Conservation (phyloP, 2,329 filamentous ascomycete species). For the Fusarium buxicola region DNA sequence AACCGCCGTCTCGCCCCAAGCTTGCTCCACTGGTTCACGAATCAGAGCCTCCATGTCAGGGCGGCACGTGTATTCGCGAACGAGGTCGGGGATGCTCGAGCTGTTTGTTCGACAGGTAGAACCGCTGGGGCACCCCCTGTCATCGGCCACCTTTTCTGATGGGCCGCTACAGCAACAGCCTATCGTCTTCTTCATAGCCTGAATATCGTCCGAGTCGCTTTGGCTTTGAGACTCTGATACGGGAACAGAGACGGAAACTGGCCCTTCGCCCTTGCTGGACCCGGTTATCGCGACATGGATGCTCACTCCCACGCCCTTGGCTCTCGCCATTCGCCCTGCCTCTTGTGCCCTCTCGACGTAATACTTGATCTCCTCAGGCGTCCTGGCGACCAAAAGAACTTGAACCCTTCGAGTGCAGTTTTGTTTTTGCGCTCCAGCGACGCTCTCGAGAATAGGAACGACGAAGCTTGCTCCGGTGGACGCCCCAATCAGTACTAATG, state of each 20-base stretch:
- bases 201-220: slow-evolving; percentile 38
- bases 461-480: slow-evolving; percentile 73
- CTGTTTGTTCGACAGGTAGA: slow-evolving; percentile 24
- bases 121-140: slow-evolving; percentile 28
- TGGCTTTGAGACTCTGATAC: slow-evolving; percentile 15
- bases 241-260: slow-evolving; percentile 49
- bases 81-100: slow-evolving; percentile 40
- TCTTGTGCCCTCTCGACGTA: slow-evolving; percentile 63
- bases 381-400: slow-evolving; percentile 63
- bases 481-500: slow-evolving; percentile 68
- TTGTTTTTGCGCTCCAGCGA: slow-evolving; percentile 55
- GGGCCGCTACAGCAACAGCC: slow-evolving; percentile 41
- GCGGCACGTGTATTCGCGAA: slow-evolving; percentile 59
- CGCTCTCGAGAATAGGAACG: slow-evolving; percentile 67
- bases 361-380: slow-evolving; percentile 65
- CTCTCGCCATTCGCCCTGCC: slow-evolving; percentile 56
- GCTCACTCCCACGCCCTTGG: slow-evolving; percentile 60
- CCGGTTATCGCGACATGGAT: slow-evolving; percentile 67
- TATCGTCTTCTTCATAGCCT: slow-evolving; percentile 24
- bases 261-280: slow-evolving; percentile 11
- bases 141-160: slow-evolving; percentile 17
- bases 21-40: slow-evolving; percentile 65
- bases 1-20: slow-evolving; percentile 70
- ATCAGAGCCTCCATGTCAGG: slow-evolving; percentile 66
- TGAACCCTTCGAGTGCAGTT: slow-evolving; percentile 66